These are phyloP conservation scores for Bruguiera sexangula DNA, from an alignment of 345 rosid species.

Conservation along the genomic window DNA sequence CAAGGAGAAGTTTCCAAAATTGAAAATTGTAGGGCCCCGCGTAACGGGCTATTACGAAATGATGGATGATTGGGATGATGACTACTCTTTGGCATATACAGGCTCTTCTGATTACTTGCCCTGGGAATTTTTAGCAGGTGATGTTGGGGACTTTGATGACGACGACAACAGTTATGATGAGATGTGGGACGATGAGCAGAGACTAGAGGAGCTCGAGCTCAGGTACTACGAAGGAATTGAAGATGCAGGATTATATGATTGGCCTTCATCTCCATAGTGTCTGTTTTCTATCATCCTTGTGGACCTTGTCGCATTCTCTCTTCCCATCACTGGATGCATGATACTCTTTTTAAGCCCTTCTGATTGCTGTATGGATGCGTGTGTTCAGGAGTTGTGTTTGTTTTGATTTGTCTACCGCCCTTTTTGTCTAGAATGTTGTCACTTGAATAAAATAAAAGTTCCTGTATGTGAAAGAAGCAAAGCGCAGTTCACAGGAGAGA, in stretches of 20 bases:
- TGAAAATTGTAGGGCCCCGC: slow-evolving; percentile 68
- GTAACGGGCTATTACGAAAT: slow-evolving; percentile 52
- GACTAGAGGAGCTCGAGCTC: slow-evolving; percentile 57
- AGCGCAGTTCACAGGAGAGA: neutral
- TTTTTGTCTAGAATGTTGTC: neutral
- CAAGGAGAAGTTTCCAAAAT: slow-evolving; percentile 59
- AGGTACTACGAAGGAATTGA: slow-evolving; percentile 50
- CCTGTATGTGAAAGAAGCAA: neutral
- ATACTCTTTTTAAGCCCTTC: neutral
- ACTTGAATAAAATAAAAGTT: neutral
- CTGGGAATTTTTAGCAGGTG: slow-evolving; percentile 68
- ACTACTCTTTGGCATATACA: slow-evolving; percentile 48
- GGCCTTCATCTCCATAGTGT: slow-evolving; percentile 54
- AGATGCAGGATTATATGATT: slow-evolving; percentile 38
- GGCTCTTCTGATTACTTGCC: slow-evolving; percentile 66
- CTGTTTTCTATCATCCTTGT: slow-evolving; percentile 1
- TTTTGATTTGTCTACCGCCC: slow-evolving; percentile 17
- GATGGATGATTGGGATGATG: slow-evolving; percentile 63
- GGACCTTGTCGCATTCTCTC: neutral
- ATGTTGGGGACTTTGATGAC: slow-evolving; percentile 47
- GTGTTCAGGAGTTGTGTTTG: slow-evolving; percentile 22
- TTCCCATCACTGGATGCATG: slow-evolving; percentile 13
- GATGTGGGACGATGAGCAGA: slow-evolving; percentile 49
- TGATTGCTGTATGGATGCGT: slow-evolving; percentile 16
- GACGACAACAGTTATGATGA: slow-evolving; percentile 37